These are phyloP conservation scores for Melampsora larici-populina DNA, from an alignment of 1,284 basidiomycete genomes.

Conservation along the genomic window DNA sequence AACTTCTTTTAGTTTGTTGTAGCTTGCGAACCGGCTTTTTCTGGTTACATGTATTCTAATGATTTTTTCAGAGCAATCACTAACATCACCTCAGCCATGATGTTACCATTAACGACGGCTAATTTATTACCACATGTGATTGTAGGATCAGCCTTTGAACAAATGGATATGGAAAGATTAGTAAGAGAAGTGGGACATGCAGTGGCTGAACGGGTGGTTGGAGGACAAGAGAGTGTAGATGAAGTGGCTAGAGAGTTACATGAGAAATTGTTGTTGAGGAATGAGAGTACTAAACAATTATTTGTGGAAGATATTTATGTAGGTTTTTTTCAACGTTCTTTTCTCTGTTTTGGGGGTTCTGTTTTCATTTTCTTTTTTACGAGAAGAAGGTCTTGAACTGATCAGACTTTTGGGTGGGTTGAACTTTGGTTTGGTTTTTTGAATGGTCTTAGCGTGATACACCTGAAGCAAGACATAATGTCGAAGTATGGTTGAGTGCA, in stretches of 20 bases:
- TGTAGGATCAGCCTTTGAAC: slow-evolving; percentile 92
- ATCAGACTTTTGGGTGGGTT: too few relatives aligned
- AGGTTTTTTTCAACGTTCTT: too few relatives aligned
- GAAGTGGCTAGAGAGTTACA: slow-evolving; percentile 91
- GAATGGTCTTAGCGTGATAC: slow-evolving; percentile 66
- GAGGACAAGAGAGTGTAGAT: slow-evolving; percentile 82
- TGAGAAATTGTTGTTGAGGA: slow-evolving; percentile 81
- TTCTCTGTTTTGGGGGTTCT: too few relatives aligned
- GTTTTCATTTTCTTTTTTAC: too few relatives aligned
- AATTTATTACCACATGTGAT: slow-evolving; percentile 96
- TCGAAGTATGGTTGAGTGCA: slow-evolving; percentile 76
- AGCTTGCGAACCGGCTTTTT: slow-evolving; percentile 94
- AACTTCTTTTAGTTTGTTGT: slow-evolving; percentile 74
- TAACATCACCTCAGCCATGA: slow-evolving; percentile 84
- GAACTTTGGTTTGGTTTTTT: too few relatives aligned
- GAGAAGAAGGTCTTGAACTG: too few relatives aligned
- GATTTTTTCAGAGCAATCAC: slow-evolving; percentile 94
- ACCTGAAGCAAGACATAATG: slow-evolving; percentile 83
- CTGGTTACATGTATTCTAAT: slow-evolving; percentile 83
- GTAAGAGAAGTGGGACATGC: slow-evolving; percentile 89
- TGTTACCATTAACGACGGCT: slow-evolving; percentile 93
- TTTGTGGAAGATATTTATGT: slow-evolving; percentile 86
- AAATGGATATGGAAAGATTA: slow-evolving; percentile 92
- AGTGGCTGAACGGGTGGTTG: slow-evolving; percentile 84
- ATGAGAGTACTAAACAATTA: slow-evolving; percentile 94